Conservation (phyloP, 208 protist genomes). For the Lotmaria passim region DNA sequence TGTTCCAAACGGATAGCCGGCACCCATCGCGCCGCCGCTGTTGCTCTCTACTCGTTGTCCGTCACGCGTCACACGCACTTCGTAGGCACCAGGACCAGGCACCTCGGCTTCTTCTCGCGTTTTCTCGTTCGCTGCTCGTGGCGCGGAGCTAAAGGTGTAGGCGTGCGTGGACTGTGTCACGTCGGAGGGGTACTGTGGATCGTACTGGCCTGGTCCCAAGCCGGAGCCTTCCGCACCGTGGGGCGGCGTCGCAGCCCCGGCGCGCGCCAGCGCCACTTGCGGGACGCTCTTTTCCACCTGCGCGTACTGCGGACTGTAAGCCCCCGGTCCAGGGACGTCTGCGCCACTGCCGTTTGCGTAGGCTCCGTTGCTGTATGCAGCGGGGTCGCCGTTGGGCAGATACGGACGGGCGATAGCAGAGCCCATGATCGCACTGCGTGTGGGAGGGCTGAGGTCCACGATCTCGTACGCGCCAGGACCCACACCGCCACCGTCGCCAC, state of each 20-base stretch:
- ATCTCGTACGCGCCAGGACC: slow-evolving; percentile 41
- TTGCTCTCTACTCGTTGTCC: slow-evolving; percentile 8
- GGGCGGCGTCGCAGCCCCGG: background rate
- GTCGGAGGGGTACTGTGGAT: slow-evolving; percentile 25
- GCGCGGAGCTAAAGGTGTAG: slow-evolving; percentile 23
- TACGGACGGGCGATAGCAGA: slow-evolving; percentile 23
- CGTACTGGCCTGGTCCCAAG: slow-evolving; percentile 25
- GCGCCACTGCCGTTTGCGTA: background rate
- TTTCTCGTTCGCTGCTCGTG: background rate
- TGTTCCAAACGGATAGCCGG: slow-evolving; percentile 8
- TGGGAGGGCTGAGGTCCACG: slow-evolving; percentile 29
- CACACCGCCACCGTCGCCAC: background rate
- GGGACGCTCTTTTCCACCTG: slow-evolving; percentile 25
- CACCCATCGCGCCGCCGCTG: background rate
- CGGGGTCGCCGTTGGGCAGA: background rate
- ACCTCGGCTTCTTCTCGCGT: background rate
- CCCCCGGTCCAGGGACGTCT: slow-evolving; percentile 36
- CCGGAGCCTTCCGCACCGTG: background rate
- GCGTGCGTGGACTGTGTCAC: background rate
- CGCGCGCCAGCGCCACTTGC: slow-evolving; percentile 24
- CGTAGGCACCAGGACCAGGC: slow-evolving; percentile 58
- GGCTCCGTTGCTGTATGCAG: background rate
- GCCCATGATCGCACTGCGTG: slow-evolving; percentile 38
- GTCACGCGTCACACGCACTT: slow-evolving; percentile 21
- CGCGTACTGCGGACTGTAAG: slow-evolving; percentile 37